These are phyloP conservation scores for Fusarium staphyleae DNA, from an alignment of 2,329 filamentous ascomycete species.

Conservation along the genomic window DNA sequence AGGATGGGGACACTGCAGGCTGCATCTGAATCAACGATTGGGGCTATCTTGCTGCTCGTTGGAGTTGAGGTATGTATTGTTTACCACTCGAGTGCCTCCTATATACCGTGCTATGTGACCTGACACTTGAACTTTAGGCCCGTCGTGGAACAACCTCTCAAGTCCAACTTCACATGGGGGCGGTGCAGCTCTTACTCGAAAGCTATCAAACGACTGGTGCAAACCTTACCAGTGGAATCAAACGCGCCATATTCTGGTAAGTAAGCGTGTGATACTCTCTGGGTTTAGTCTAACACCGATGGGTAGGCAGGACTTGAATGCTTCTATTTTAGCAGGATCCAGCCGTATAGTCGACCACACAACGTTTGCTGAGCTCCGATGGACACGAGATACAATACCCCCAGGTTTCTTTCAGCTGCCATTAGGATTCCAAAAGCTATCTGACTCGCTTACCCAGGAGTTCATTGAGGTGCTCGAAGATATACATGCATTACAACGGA, in stretches of 20 bases:
- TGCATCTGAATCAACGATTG: constrained; percentile 49
- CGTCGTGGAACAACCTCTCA: constrained; percentile 46
- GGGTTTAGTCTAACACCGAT: not conserved
- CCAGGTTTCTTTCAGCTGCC: constrained; percentile 44
- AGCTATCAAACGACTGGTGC: constrained; percentile 42
- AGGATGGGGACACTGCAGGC: constrained; percentile 43
- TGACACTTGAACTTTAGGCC: constrained; percentile 41
- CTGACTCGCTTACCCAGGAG: constrained; percentile 38
- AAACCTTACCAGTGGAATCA: constrained; percentile 49
- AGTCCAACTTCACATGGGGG: constrained; percentile 53
- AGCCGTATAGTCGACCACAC: constrained; percentile 50
- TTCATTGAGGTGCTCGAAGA: constrained; percentile 50
- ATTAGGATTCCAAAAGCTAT: constrained; percentile 42
- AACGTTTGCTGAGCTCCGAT: constrained; percentile 51
- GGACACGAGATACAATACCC: constrained; percentile 47
- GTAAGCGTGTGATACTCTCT: constrained; percentile 6
- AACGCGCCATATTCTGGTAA: constrained; percentile 55
- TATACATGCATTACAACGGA: constrained; percentile 48
- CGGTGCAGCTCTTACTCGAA: constrained; percentile 47
- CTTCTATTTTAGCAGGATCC: constrained; percentile 49
- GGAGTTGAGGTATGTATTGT: constrained; percentile 49
- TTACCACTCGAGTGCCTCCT: not conserved
- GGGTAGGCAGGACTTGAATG: constrained; percentile 53
- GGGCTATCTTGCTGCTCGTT: constrained; percentile 52
- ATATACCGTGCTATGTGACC: not conserved